Evolutionary conservation across 169 alveolate genomes (phyloP), one percentile per base, ranked within the genome.

Genomic region (Plasmodium inui): DNA sequence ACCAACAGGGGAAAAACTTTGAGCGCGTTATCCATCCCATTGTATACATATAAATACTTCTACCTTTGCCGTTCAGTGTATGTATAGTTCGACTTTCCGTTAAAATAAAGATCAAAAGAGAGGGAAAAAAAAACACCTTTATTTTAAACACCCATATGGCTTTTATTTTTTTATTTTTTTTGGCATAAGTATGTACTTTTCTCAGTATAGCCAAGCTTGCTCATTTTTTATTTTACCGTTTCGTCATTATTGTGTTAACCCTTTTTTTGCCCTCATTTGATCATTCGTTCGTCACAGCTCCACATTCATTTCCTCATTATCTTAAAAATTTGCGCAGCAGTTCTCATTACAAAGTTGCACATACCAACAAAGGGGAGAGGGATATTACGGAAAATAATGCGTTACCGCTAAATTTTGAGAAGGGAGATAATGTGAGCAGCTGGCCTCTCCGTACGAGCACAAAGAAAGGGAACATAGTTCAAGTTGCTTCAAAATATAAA

Each of bases 361-460:
- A 67, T 67, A 67, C 30, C 7, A 67, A 26, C 14, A 67, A 67
- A 28, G 76, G 37, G 37, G 76, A 28, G n/a, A 19, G 8, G 30
- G 76, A 19, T 26, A 67, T 67, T 67, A 67, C 76, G 76, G 76
- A 67, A 67, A 67, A 67, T 67, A 28, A 67, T 67, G 76, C 76
- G 17, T 67, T 19, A 12, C n/a, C n/a, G 22, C n/a, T 50, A 41
- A n/a, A 19, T 67, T 22, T 67, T 26, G 8, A 26, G 39, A 67
- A 61, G 37, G 26, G 22, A 50, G 61, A 14, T 50, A 50, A 8
- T 50, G 22, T 50, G 61, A 50, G 76, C 30, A 41, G 32, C 5
- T 67, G 30, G 37, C n/a, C n/a, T 67, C 7, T 9, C 76, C 17
- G 7, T 28, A 67, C 22, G 34, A 67, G 6, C 37, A 67, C n/a